Evolutionary conservation across 192 early-diverging fungal genomes (phyloP).

Genomic region (Podila verticillata): DNA sequence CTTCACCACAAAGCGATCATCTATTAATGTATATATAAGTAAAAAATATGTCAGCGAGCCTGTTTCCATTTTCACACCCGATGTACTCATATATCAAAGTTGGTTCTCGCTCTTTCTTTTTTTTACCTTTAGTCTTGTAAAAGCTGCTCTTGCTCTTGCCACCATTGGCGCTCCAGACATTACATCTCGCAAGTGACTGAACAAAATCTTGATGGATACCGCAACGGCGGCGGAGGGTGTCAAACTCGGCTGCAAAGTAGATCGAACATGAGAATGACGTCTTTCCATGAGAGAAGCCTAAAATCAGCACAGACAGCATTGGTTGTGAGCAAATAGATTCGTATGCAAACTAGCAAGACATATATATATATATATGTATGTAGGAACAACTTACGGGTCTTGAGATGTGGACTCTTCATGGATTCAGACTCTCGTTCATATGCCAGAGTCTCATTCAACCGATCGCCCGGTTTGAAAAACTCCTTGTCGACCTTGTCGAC

Average conservation of each 20-base stretch:
- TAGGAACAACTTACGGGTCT: constrained; percentile 58
- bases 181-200: constrained; percentile 84
- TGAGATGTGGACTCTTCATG: constrained; percentile 58
- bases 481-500: constrained; percentile 37
- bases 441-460: constrained; percentile 2
- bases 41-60: background rate
- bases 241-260: constrained; percentile 90
- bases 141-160: constrained; percentile 93
- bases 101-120: too few species aligned
- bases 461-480: background rate
- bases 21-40: constrained; percentile 48
- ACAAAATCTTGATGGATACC: constrained; percentile 82
- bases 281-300: constrained; percentile 75
- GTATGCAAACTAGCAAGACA: background rate
- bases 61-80: background rate
- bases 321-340: background rate
- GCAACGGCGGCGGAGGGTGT: constrained; percentile 81
- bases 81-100: background rate
- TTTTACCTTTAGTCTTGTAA: constrained; percentile 78
- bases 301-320: background rate
- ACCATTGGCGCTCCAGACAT: constrained; percentile 78
- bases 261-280: constrained; percentile 83
- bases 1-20: constrained; percentile 90
- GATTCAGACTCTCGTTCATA: constrained; percentile 14
- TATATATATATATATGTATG: background rate